Conservation (phyloP, 495 filamentous ascomycete genomes). For the Daldinia bambusicola region DNA sequence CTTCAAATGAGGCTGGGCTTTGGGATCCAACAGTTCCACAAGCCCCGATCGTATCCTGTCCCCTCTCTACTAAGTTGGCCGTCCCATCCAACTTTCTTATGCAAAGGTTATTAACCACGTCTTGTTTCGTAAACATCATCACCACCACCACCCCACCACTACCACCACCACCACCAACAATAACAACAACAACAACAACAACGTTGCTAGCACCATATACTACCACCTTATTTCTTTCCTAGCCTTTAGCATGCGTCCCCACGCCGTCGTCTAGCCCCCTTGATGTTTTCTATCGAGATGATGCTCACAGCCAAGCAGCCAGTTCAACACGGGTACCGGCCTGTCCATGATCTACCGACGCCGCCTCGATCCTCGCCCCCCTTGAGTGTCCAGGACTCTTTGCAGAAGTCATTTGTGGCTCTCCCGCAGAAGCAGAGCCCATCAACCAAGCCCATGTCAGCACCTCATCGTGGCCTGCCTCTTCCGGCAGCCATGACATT, state of each 20-base stretch:
- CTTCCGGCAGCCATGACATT: slow-evolving; percentile 78
- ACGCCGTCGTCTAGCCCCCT: slow-evolving; percentile 40
- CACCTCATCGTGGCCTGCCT: slow-evolving; percentile 79
- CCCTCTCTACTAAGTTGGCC: slow-evolving; percentile 61
- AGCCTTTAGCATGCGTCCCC: slow-evolving; percentile 40
- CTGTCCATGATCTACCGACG: slow-evolving; percentile 75
- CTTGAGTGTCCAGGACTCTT: slow-evolving; percentile 61
- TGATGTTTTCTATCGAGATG: slow-evolving; percentile 51
- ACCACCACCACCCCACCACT: slow-evolving; percentile 23
- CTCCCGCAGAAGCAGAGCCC: slow-evolving; percentile 55
- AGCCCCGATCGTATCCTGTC: slow-evolving; percentile 58
- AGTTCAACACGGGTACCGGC: slow-evolving; percentile 71
- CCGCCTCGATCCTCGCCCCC: slow-evolving; percentile 71
- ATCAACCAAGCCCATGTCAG: slow-evolving; percentile 68
- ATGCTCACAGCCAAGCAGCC: slow-evolving; percentile 78
- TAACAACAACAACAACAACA: not conserved
- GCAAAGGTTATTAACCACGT: slow-evolving; percentile 62
- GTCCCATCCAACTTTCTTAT: slow-evolving; percentile 62
- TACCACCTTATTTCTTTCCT: slow-evolving; percentile 25
- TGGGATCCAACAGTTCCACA: slow-evolving; percentile 62
- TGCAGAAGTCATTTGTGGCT: slow-evolving; percentile 54
- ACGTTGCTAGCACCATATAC: slow-evolving; percentile 25
- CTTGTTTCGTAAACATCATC: slow-evolving; percentile 42
- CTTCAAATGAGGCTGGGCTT: slow-evolving; percentile 60
- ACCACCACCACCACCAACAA: slow-evolving; percentile 11